Evolutionary conservation across 1,139 yeast genomes (phyloP).

Genomic region (Pichia inconspicua): DNA sequence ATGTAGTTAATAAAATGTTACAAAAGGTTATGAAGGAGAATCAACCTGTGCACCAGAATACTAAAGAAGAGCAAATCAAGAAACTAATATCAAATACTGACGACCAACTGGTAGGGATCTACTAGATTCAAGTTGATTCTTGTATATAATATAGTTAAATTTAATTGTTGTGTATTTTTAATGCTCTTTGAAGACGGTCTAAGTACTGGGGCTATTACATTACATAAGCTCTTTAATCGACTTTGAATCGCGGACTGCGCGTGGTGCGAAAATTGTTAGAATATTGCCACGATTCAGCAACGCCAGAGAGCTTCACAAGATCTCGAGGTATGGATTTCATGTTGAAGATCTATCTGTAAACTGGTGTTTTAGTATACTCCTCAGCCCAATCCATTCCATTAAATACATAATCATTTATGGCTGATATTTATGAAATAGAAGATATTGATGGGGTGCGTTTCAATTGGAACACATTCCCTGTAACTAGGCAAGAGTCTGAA

Average conservation of each 20-base stretch:
- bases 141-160: not conserved
- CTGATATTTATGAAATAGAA: constrained; percentile 31
- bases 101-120: too few relatives aligned
- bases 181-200: too few relatives aligned
- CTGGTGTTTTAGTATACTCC: too few relatives aligned
- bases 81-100: not conserved
- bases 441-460: constrained; percentile 37
- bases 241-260: not conserved
- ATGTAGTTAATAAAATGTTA: constrained; percentile 51
- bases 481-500: constrained; percentile 82
- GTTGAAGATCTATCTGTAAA: too few relatives aligned
- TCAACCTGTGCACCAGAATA: constrained; percentile 1
- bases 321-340: not conserved
- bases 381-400: not conserved
- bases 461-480: constrained; percentile 65
- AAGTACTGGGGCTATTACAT: too few relatives aligned
- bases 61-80: constrained; percentile 2
- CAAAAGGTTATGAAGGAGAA: constrained; percentile 6
- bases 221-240: too few relatives aligned
- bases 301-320: too few relatives aligned
- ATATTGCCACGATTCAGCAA: not conserved
- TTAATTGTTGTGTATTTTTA: not conserved
- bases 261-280: not conserved
- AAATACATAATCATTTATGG: constrained; percentile 15
- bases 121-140: not conserved